These are phyloP conservation scores for Paralagenidium karlingii DNA, from an alignment of 352 stramenopile species.

Conservation along the genomic window DNA sequence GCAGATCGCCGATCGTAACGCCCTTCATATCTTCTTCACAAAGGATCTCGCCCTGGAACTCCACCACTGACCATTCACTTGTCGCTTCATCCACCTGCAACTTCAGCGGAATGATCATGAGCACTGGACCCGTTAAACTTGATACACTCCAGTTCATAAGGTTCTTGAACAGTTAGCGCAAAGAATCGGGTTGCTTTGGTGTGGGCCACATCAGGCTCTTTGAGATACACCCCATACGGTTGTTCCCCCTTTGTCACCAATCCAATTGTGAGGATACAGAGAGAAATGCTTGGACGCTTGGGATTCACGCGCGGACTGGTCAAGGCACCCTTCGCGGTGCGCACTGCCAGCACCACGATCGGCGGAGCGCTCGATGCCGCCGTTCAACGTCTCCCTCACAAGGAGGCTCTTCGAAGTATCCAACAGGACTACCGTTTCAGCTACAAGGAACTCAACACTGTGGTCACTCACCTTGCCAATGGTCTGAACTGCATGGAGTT, in stretches of 20 bases:
- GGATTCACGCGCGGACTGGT: too few relatives aligned
- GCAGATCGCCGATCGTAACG: constrained; percentile 50
- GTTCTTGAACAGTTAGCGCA: too few relatives aligned
- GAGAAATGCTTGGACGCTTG: too few relatives aligned
- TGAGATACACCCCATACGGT: too few relatives aligned
- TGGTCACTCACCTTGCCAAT: constrained; percentile 66
- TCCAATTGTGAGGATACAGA: too few relatives aligned
- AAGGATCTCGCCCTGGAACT: constrained; percentile 72
- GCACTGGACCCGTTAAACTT: too few relatives aligned
- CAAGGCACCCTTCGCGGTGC: too few relatives aligned
- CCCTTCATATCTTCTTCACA: constrained; percentile 19
- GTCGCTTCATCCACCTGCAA: constrained; percentile 35
- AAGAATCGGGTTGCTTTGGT: too few relatives aligned
- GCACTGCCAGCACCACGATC: too few relatives aligned
- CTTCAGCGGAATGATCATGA: constrained; percentile 62
- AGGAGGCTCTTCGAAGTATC: constrained; percentile 73
- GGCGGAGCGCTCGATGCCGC: constrained; percentile 59
- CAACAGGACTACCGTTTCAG: constrained; percentile 79
- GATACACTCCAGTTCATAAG: too few relatives aligned
- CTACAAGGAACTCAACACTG: constrained; percentile 68
- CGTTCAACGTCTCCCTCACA: constrained; percentile 66
- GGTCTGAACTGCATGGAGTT: constrained; percentile 68
- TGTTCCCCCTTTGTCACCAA: too few relatives aligned
- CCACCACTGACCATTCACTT: constrained; percentile 73
- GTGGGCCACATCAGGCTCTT: too few relatives aligned